These are phyloP conservation scores for Nakazawaea populi DNA, from an alignment of 805 yeast genomes.

Conservation along the genomic window DNA sequence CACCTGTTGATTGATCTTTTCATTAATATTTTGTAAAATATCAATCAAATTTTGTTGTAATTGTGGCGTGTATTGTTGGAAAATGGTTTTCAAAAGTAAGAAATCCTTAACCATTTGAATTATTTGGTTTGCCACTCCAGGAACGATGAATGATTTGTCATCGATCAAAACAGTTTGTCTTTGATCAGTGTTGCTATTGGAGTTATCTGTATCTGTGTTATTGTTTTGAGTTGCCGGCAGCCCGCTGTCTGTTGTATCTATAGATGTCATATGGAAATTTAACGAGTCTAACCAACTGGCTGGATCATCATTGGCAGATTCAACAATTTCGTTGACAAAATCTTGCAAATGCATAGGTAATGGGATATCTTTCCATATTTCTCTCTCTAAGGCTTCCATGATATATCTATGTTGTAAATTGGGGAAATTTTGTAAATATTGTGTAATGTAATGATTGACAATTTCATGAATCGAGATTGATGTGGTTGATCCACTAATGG, in stretches of 20 bases:
- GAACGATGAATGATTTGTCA: conserved; percentile 52
- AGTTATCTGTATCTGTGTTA: background rate
- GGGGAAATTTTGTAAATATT: conserved; percentile 53
- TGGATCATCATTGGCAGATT: conserved; percentile 41
- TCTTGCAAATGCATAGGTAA: conserved; percentile 42
- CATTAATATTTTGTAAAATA: conserved; percentile 44
- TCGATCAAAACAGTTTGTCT: conserved; percentile 36
- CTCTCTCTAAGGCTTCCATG: conserved; percentile 50
- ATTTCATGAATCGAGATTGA: conserved; percentile 60
- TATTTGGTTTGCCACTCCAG: conserved; percentile 39
- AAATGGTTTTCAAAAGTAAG: conserved; percentile 47
- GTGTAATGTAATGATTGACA: conserved; percentile 58
- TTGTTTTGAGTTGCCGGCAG: background rate
- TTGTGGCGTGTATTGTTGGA: conserved; percentile 37
- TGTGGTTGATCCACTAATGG: conserved; percentile 61
- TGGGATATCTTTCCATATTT: conserved; percentile 76
- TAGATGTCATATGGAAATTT: conserved; percentile 15
- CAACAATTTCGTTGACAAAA: conserved; percentile 43
- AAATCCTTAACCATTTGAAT: conserved; percentile 43
- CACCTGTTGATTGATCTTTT: conserved; percentile 52
- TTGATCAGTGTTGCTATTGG: conserved; percentile 16
- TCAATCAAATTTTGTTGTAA: conserved; percentile 40
- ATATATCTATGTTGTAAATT: conserved; percentile 41
- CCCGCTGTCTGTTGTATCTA: too few species aligned
- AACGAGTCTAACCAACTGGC: conserved; percentile 39